Conservation (phyloP, 2,329 filamentous ascomycete species). For the Epichloe typhina region DNA sequence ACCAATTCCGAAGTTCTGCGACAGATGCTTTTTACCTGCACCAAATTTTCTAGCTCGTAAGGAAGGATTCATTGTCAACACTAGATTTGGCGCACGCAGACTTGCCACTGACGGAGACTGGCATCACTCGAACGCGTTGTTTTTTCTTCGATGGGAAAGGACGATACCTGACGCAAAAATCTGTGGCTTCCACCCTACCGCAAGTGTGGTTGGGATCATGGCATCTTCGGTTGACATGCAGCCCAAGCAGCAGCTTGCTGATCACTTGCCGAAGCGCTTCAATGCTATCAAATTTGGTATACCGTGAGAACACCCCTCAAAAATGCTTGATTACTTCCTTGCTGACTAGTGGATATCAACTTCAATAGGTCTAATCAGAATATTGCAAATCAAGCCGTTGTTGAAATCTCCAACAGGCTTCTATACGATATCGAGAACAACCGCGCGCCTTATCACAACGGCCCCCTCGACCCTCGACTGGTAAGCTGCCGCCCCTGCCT, state of each 20-base stretch:
- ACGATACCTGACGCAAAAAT: not conserved
- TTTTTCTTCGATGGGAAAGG: too few relatives aligned
- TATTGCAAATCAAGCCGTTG: constrained; percentile 86
- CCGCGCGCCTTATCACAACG: constrained; percentile 64
- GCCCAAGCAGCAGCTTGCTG: constrained; percentile 42
- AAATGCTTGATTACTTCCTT: not conserved
- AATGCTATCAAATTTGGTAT: constrained; percentile 87
- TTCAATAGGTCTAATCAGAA: constrained; percentile 66
- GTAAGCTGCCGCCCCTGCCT: constrained; percentile 18
- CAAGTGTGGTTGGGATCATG: not conserved
- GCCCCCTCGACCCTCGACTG: constrained; percentile 71
- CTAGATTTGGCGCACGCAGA: not conserved
- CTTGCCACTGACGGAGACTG: not conserved
- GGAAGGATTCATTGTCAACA: not conserved
- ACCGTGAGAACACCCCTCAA: constrained; percentile 38
- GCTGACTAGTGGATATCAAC: not conserved
- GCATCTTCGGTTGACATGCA: not conserved
- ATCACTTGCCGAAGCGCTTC: constrained; percentile 78
- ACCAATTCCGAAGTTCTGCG: not conserved
- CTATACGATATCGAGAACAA: constrained; percentile 82
- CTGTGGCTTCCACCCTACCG: not conserved
- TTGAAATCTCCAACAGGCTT: constrained; percentile 87
- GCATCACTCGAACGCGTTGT: not conserved
- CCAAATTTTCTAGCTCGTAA: not conserved
- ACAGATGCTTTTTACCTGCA: not conserved